Evolutionary conservation across 352 stramenopile genomes (phyloP).

Genomic region (Globisporangium sylvaticum): DNA sequence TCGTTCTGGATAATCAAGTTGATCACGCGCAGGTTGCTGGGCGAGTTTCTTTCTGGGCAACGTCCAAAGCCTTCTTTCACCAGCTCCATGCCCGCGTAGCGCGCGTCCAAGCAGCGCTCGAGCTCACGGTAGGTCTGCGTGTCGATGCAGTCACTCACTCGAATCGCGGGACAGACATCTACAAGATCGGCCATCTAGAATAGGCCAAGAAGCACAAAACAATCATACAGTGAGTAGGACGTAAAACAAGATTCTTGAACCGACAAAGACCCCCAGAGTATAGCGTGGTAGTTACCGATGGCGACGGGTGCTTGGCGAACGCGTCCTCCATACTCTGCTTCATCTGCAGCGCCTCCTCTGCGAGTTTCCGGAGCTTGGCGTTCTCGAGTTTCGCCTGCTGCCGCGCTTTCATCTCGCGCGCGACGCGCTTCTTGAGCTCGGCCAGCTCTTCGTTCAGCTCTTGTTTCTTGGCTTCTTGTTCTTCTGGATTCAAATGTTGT

Average conservation of each 20-base stretch:
- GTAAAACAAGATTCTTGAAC: too few relatives aligned
- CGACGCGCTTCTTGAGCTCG: conserved; percentile 11
- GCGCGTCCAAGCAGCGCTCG: conserved; percentile 2
- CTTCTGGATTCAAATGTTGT: neutral
- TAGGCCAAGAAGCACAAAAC: neutral
- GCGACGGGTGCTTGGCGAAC: conserved; percentile 6
- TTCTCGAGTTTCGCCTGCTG: conserved; percentile 16
- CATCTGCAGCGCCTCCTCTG: neutral
- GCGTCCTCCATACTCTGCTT: neutral
- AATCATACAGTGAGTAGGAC: too few relatives aligned
- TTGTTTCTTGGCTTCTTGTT: neutral
- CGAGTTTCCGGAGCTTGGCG: conserved; percentile 10
- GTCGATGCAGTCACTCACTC: neutral
- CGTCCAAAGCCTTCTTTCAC: neutral
- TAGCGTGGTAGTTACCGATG: neutral
- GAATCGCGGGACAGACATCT: neutral
- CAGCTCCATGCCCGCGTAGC: neutral
- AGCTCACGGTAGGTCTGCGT: neutral
- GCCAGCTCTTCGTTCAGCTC: neutral
- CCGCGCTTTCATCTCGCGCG: conserved; percentile 9
- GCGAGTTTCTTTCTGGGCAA: neutral
- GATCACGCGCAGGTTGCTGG: neutral
- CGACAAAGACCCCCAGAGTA: too few relatives aligned
- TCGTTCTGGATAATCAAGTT: neutral
- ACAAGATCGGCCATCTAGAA: neutral